Percentiles rank a stretch among this genome's conserved stretches.
Conservation (phyloP, 1,284 basidiomycete species). For the Rhodotorula sp. region DNA sequence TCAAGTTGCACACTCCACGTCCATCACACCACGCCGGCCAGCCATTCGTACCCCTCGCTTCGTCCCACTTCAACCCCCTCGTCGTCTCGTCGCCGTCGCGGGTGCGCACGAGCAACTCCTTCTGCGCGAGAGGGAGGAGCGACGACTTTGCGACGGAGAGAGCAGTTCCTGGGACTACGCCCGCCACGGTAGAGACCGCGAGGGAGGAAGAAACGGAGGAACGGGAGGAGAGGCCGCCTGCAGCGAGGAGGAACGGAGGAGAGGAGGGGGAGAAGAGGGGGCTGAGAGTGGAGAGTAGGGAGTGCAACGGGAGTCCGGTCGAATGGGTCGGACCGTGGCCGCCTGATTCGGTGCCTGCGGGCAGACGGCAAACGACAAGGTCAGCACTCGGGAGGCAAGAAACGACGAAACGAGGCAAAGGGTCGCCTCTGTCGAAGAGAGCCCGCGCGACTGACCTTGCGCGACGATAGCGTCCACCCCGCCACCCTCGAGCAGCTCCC, state of each 20-base stretch:
- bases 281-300: not conserved
- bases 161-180: conserved; percentile 13
- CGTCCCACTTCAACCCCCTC: conserved; percentile 13
- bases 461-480: conserved; percentile 12
- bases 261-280: not conserved
- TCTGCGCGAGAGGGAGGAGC: conserved; percentile 11
- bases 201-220: not conserved
- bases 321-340: conserved; percentile 18
- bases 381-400: not conserved
- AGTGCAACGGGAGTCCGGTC: not conserved
- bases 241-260: conserved; percentile 12
- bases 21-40: conserved; percentile 10
- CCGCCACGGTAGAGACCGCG: not conserved
- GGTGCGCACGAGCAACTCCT: conserved; percentile 13
- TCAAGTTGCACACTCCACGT: not conserved
- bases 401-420: too few relatives aligned
- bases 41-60: conserved; percentile 5
- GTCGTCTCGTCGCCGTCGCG: not conserved
- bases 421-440: too few relatives aligned
- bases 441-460: conserved; percentile 10
- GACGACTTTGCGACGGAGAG: conserved; percentile 13
- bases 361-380: not conserved
- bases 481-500: conserved; percentile 1
- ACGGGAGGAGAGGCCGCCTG: conserved; percentile 12
- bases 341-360: conserved; percentile 24